Evolutionary conservation across 2,329 filamentous ascomycete genomes (phyloP).

Genomic region (Gyromitra esculenta): DNA sequence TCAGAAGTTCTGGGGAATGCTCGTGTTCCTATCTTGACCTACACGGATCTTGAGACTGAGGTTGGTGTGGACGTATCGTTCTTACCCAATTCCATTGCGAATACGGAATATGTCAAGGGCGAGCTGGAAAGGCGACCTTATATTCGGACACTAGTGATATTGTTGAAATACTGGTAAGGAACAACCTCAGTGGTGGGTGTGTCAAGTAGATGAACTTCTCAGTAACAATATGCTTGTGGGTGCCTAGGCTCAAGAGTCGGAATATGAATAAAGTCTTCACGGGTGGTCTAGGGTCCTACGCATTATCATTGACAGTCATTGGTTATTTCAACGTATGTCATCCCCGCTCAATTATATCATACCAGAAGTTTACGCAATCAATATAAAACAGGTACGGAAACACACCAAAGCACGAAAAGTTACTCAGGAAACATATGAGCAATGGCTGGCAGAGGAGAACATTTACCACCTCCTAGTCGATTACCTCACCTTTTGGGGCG

Average conservation of each 20-base stretch:
- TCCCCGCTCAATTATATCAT: neutral
- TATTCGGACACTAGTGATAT: slow-evolving; percentile 44
- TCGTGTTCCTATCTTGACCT: slow-evolving; percentile 46
- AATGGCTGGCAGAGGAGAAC: slow-evolving; percentile 26
- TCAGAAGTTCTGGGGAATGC: slow-evolving; percentile 9
- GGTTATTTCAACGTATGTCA: slow-evolving; percentile 48
- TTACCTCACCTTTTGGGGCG: slow-evolving; percentile 41
- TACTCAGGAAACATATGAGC: slow-evolving; percentile 24
- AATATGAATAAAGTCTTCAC: slow-evolving; percentile 42
- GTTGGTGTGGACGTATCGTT: slow-evolving; percentile 48
- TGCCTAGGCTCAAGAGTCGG: slow-evolving; percentile 40
- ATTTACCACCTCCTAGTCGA: slow-evolving; percentile 32
- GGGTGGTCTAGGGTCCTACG: slow-evolving; percentile 48
- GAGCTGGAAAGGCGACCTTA: slow-evolving; percentile 44
- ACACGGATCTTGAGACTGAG: slow-evolving; percentile 14
- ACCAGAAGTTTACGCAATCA: neutral
- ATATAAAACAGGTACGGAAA: slow-evolving; percentile 40
- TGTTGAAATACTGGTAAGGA: slow-evolving; percentile 48
- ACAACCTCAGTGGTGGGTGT: neutral
- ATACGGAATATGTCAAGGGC: slow-evolving; percentile 39
- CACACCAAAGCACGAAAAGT: slow-evolving; percentile 37
- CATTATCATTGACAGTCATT: slow-evolving; percentile 42
- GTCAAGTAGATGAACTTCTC: neutral
- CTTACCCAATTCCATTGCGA: slow-evolving; percentile 30
- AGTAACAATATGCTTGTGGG: neutral